Evolutionary conservation across 305 asterid species (phyloP), one percentile per base, ranked within the genome.

Genomic region (Fraxinus nigra): DNA sequence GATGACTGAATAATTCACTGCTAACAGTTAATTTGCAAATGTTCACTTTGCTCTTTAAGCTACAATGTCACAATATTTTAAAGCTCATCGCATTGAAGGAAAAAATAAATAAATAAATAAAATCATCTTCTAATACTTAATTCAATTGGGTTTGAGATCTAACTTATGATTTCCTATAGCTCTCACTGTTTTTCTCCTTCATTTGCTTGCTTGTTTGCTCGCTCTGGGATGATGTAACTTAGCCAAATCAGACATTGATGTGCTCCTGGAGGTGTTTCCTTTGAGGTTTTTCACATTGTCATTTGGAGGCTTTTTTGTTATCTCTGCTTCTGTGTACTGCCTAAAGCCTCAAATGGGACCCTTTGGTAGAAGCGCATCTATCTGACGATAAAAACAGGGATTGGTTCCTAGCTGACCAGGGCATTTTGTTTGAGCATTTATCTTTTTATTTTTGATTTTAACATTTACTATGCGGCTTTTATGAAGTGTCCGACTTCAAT

Each of bases 161-260:
- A 46, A 13, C 18, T 48, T 48, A 14, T 48, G 59, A 48, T 48
- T 48, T 1, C 59, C 18, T 48, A 8, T 59, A 7, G 70, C 37
- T 10, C 69, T 9, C 37, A 2, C 32, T 32, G 16, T 9, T 51
- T 48, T 7, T 59, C 32, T 14, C 61, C 33, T 8, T 76, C 22
- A 24, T 34, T 51, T 20, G 34, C 80, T 51, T 14, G 26, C 80
- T 14, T 1, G 54, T 4, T 80, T 89, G 79, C 86, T 46, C 1
- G 59, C 18, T 80, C 91, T 83, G 87, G 87, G 80, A 82, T 87
- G 90, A 88, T 88, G 90, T 76, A 35, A 18, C 38, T 88, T 88
- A 87, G 87, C 91, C 93, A 88, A 90, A 88, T 81, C 88, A 81
- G 91, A 90, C 83, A 78, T 48, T 24, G 83, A 48, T 82, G 90